Base-by-base conservation (phyloP, 345 rosid species). In the Rhodamnia argentea region DNA sequence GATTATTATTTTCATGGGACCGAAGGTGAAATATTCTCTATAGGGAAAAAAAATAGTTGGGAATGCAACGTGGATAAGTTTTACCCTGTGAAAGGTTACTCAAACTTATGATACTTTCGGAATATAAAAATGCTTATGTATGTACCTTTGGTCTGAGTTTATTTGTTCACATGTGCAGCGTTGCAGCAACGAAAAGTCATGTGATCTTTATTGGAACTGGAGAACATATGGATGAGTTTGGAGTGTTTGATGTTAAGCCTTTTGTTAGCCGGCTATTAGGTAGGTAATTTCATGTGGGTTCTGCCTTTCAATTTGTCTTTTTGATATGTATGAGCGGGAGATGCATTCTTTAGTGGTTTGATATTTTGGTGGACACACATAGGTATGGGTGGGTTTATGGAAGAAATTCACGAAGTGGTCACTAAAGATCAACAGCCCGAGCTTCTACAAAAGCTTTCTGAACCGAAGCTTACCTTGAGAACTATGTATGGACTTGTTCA, bases 311-410 rank as follows among this genome's bases (percentile, higher is more conserved):
- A 26, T 82, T 12, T 27, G 5, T 50, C 23, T 26, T 11, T 47
- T 8, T 7, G 11, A 15, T 29, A 29, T 64, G 76, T 32, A 29
- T 60, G 37, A 60, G 37, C 6, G 37, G 13, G 74, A 60, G 37
- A 27, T 32, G 76, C 76, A 16, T 64, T 29, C 20, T 29, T 62
- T 15, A 7, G 75, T 32, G 75, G 37, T 15, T 29, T 7, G 4
- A 62, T 62, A 15, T 62, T 29, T 64, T 29, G 42, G 42, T 32
- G 76, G 44, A 29, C 16, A 64, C 82, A 58, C 86, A 15, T 88
- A 96, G 98, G 99, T 76, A 95, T 94, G 99, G 99, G 98, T 83
- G 98, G 99, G 88, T 95, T 96, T 78, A 94, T 94, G 97, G 98
- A 96, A 90, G 95, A 95, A 90, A 94, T 96, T 89, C 99, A 94